phyloP scores from a whole-genome alignment of 148 eudicot genomes.

The Rhododendron griersonianum region DNA sequence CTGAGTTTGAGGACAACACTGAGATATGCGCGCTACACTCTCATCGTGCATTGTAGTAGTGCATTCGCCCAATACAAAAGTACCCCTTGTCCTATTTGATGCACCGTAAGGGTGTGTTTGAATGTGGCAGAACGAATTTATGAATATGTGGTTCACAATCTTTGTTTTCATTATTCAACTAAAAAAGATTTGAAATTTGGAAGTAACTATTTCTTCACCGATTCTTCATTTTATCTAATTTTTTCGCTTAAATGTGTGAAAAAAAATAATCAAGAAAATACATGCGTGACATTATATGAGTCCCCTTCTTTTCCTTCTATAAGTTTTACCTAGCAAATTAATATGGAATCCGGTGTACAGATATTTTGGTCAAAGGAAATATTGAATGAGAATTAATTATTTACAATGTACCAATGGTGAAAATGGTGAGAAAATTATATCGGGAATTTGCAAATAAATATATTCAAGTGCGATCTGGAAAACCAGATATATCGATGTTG shows the following conservation, averaged over 20 bases:
- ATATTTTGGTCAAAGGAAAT: background rate
- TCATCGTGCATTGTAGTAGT: no score
- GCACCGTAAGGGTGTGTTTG: background rate
- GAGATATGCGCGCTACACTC: no score
- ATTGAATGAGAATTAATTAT: background rate
- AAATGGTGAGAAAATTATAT: background rate
- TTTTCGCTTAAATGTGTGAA: no score
- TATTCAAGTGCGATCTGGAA: no score
- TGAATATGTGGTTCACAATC: background rate
- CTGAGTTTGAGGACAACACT: background rate
- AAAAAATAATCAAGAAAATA: background rate
- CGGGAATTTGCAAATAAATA: no score
- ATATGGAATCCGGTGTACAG: background rate
- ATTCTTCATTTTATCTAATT: no score
- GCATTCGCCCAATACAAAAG: no score
- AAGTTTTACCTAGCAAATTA: background rate
- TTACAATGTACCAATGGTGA: background rate
- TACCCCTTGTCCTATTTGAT: no score
- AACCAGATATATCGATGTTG: no score
- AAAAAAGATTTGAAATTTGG: no score
- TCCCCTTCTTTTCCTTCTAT: background rate
- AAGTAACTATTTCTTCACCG: no score
- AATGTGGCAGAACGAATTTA: background rate
- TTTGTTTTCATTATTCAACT: background rate
- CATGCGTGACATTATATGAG: background rate